phyloP scores from a whole-genome alignment of 257 asterid genomes.

The Scutellaria baicalensis region DNA sequence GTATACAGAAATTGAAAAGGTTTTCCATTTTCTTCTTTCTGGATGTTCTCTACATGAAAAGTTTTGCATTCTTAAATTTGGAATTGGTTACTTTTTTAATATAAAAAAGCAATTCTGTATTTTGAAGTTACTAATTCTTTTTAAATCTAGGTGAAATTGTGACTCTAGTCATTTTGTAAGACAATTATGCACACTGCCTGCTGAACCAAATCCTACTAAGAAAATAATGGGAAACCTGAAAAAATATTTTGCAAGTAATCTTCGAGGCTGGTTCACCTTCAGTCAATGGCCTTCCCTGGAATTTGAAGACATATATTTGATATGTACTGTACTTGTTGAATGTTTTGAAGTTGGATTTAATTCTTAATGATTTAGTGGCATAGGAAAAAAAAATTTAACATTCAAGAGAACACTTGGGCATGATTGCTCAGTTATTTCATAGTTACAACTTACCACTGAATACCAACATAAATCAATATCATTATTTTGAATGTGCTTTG shows the following conservation, averaged over 20 bases:
- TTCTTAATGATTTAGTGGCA: background rate
- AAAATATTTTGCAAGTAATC: background rate
- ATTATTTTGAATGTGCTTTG: background rate
- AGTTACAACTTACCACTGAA: background rate
- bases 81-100: background rate
- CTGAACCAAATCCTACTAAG: background rate
- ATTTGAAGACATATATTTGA: background rate
- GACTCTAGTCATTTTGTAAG: background rate
- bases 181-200: background rate
- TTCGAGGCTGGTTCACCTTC: background rate
- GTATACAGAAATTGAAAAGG: conserved; percentile 96
- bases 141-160: background rate
- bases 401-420: background rate
- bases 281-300: background rate
- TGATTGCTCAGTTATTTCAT: background rate
- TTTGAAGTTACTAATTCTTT: background rate
- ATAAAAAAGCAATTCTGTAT: background rate
- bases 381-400: background rate
- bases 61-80: background rate
- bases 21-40: conserved; percentile 9
- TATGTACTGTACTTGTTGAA: background rate
- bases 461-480: background rate
- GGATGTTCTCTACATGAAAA: conserved; percentile 7
- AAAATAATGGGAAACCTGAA: background rate
- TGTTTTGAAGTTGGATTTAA: background rate